Evolutionary conservation across 2,329 filamentous ascomycete species (phyloP), one percentile per base, ranked within the genome.

Genomic region (Colletotrichum camelliae): DNA sequence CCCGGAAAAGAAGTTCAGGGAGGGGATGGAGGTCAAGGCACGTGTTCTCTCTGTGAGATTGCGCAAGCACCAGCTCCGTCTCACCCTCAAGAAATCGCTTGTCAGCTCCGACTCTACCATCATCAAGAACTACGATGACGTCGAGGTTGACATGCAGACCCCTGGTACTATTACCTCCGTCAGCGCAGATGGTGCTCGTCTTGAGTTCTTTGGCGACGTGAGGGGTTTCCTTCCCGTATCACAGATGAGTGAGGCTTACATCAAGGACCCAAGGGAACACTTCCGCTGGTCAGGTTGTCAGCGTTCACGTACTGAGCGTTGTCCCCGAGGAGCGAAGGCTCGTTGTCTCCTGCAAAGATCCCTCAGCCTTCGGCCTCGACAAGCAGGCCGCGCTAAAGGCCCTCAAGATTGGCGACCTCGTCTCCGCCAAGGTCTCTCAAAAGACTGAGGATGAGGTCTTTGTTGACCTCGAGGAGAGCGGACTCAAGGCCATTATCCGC

Each of bases 241-340:
- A 2, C 96, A 99, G 85, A 99, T 99, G 97, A 98, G 97, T 83
- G 97, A 99, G 83, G 96, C 96, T 13, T 98, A 94, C 82, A 98
- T 99, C 81, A 91, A 94, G 79, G 94, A 98, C 81, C 96, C 97
- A 6, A 92, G 91, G 61, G 93, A 97, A 81, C 96, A 98, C 85
- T 99, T 99, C 87, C 93, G 86, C 93, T 58, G 97, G 97, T 1
- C 97, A 99, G 83, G 96, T 98, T 2, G 94, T 99, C 78, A 97
- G 92, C 80, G 94, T 98, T 24, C 95, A 96, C 81, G 92, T 97
- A n/a, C 85, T 98, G 39, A 94, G 93, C 66, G 92, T 98, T 66
- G 93, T 98, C 79, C 87, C 92, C 1, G 92, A 94, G 73, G 88
- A 91, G 52, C 89, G 90, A 76, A 93, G 94, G 79, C 91, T 99